Conservation (phyloP, 805 yeast species). For the Metschnikowia henanensis region DNA sequence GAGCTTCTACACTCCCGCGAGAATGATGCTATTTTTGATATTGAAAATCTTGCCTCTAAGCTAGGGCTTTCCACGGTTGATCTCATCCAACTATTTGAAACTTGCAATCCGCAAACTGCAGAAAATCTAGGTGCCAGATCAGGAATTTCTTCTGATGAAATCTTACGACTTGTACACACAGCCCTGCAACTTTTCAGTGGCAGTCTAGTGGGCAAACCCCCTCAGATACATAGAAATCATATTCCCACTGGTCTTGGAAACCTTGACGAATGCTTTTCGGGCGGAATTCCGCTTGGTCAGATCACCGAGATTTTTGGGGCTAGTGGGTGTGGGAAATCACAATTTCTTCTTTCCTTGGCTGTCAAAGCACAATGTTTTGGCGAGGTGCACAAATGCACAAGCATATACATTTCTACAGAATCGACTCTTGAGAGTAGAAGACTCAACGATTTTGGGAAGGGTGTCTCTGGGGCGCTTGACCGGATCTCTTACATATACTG, state of each 20-base stretch:
- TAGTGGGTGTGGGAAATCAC: conserved; percentile 86
- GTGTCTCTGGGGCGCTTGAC: conserved; percentile 23
- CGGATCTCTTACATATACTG: conserved; percentile 57
- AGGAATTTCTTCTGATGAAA: conserved; percentile 5
- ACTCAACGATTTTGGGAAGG: conserved; percentile 27
- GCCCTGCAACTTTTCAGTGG: background rate
- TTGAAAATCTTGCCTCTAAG: conserved; percentile 3
- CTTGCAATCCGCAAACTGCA: conserved; percentile 1
- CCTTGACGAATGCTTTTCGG: conserved; percentile 12
- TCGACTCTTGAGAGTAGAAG: conserved; percentile 67
- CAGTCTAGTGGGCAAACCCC: background rate
- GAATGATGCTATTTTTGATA: conserved; percentile 1
- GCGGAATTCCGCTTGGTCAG: conserved; percentile 16
- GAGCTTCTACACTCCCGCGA: background rate
- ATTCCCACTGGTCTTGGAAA: conserved; percentile 11
- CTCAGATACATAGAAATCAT: background rate
- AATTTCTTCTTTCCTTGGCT: conserved; percentile 66
- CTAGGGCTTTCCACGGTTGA: conserved; percentile 10
- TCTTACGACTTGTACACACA: conserved; percentile 1
- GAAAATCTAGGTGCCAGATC: conserved; percentile 7
- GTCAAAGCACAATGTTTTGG: conserved; percentile 8
- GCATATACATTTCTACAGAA: conserved; percentile 80
- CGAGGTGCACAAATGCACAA: conserved; percentile 11
- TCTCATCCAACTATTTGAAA: conserved; percentile 1
- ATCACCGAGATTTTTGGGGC: conserved; percentile 79